Base-by-base conservation (phyloP, 1,284 basidiomycete species). In the Sparassis latifolia region DNA sequence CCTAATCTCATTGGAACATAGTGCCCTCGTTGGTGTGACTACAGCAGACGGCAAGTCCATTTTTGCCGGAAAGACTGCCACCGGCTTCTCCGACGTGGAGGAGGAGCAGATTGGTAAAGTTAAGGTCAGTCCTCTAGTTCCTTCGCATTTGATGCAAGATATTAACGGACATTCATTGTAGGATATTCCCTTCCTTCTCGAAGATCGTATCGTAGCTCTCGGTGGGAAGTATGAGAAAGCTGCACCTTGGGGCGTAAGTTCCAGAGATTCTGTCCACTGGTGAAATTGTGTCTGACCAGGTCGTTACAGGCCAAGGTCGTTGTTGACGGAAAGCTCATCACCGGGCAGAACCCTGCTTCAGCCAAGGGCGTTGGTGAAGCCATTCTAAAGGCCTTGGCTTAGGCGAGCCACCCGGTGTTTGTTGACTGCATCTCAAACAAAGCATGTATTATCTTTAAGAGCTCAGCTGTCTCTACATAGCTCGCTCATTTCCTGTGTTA, bases 301-400 rank as follows among this genome's bases (percentile, higher is more conserved):
- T 32, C 10, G 27, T 9, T 20, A 27, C 50, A 70, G 68, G 62
- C 65, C 6, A 71, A 76, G 57, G 76, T 84, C 35, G 63, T 75
- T 29, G 70, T 74, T 37, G 67, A 73, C 46, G 74, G 74, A 10
- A 70, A 73, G 33, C 63, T 80, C 44, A 68, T 72, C 55, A 85
- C 84, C 33, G 88, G 88, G n/a, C 85, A 86, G 62, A 89, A 89
- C 68, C 85, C 86, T 2, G 79, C 78, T 4, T 83, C 79, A 41
- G 82, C 84, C 27, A 66, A 61, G 41, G 68, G 69, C 0, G 55
- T 83, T 33, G 82, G 69, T 27, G 66, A 82, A 56, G 76, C 67
- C 10, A 67, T 84, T 50, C 65, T 79, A 54, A 60, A 69, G 51
- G 58, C 58, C 2, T 54, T 68, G 7, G 35, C 35, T 20, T 20